phyloP scores from a whole-genome alignment of 371 early-diverging fungal species.

The Actinomucor elegans region DNA sequence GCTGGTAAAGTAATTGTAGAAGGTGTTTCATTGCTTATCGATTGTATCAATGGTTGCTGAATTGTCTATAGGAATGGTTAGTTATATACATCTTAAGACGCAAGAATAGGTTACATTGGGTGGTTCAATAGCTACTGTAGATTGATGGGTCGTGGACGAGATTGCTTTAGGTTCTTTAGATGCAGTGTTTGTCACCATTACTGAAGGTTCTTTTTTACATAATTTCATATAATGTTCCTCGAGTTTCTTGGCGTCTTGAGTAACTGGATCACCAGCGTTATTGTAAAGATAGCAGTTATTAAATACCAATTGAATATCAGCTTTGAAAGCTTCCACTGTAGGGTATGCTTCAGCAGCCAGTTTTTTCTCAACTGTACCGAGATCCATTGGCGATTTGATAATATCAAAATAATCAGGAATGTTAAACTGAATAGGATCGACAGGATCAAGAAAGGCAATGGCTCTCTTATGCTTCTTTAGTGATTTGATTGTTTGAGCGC shows the following conservation, averaged over 20 bases:
- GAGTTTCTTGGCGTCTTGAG: constrained; percentile 58
- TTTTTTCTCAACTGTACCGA: constrained; percentile 88
- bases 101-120: too few relatives aligned
- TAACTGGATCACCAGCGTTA: constrained; percentile 71
- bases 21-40: too few relatives aligned
- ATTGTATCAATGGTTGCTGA: too few relatives aligned
- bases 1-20: not conserved
- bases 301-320: constrained; percentile 51
- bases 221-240: constrained; percentile 52
- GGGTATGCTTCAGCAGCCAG: constrained; percentile 42
- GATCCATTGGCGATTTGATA: constrained; percentile 97
- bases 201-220: constrained; percentile 21
- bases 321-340: constrained; percentile 41
- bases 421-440: constrained; percentile 45
- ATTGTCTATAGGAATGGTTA: too few relatives aligned
- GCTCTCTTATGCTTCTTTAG: constrained; percentile 69
- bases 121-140: not conserved
- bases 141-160: too few relatives aligned
- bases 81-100: too few relatives aligned
- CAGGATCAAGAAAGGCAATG: constrained; percentile 71
- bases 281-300: constrained; percentile 75
- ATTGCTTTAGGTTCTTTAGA: too few relatives aligned
- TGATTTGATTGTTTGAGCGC: constrained; percentile 44
- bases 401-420: constrained; percentile 77
- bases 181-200: too few relatives aligned